Evolutionary conservation across 495 filamentous ascomycete species (phyloP), one percentile per base, ranked within the genome.

Genomic region (Neurospora tetrasperma): DNA sequence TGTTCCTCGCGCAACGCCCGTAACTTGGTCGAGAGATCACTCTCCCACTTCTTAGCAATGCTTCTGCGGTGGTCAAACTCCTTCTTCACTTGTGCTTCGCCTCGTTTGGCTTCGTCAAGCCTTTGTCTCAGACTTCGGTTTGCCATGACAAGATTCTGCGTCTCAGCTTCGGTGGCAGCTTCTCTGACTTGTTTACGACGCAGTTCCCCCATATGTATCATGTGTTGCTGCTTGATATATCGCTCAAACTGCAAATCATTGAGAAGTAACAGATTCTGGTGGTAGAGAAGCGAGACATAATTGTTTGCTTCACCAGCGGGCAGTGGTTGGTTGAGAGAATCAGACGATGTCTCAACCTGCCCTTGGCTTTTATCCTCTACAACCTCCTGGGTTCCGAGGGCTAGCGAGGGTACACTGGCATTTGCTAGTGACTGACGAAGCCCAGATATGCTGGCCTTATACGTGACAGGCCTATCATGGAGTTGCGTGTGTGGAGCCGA

Each of bases 221-320:
- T 84, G 78, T 93, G 90, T 76, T 93, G 91, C 71, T 90, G 87
- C 76, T 92, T 93, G 71, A 92, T 85, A 77, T 91, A 93, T 27
- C 90, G 83, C 79, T 94, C 91, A 72, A 92, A 93, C 75, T 91
- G 91, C 44, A 94, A 85, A 76, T 94, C 91, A 72, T 93, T 93
- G 44, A 87, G 86, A 10, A 93, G 79, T 16, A 93, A 82, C 70
- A 91, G 84, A 71, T 90, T 85, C 77, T 93, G 87, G 70, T 89
- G 86, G 72, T 92, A 86, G 1, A 93, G 82, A 72, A 86, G 86
- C 27, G 87, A 84, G 62, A 89, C 81, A 70, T 87, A 86, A 42
- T 84, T 82, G 43, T 71, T 78, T 23, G 69, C 69, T 7, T 75
- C 79, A 5, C 70, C 44, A n/a, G 40, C 48, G 6, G 66, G n/a